These are phyloP conservation scores for Penicillium pancosmium DNA, from an alignment of 495 filamentous ascomycete genomes.

Conservation along the genomic window DNA sequence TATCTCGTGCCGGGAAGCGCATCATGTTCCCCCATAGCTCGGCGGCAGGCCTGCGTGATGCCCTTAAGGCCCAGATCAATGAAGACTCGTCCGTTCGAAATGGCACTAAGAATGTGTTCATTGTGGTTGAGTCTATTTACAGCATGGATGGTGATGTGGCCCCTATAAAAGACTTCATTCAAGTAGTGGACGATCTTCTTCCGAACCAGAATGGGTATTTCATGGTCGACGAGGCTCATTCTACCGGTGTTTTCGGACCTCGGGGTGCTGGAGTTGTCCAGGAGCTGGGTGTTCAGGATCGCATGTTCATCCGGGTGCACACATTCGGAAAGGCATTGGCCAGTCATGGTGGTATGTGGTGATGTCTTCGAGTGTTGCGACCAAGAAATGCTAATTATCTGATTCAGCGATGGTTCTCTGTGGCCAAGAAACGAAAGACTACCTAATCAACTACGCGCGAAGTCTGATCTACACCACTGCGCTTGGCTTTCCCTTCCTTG, in stretches of 20 bases:
- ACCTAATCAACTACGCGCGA: slow-evolving; percentile 52
- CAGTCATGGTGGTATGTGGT: slow-evolving; percentile 66
- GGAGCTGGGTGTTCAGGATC: slow-evolving; percentile 64
- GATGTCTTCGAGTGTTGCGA: background rate
- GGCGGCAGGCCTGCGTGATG: slow-evolving; percentile 41
- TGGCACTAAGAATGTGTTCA: slow-evolving; percentile 53
- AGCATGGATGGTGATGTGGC: slow-evolving; percentile 83
- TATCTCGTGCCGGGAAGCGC: slow-evolving; percentile 55
- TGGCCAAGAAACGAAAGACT: slow-evolving; percentile 41
- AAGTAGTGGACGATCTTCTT: slow-evolving; percentile 57
- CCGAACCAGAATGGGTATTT: slow-evolving; percentile 64
- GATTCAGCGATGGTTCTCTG: slow-evolving; percentile 48
- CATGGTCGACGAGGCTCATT: slow-evolving; percentile 80
- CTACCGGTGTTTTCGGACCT: slow-evolving; percentile 66
- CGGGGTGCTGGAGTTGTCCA: slow-evolving; percentile 68
- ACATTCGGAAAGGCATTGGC: slow-evolving; percentile 80
- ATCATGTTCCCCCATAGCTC: slow-evolving; percentile 66
- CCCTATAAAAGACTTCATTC: slow-evolving; percentile 61
- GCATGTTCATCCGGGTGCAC: slow-evolving; percentile 69
- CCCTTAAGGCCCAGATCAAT: slow-evolving; percentile 40
- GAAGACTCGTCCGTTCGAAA: slow-evolving; percentile 31
- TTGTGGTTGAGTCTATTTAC: slow-evolving; percentile 77
- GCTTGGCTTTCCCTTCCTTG: slow-evolving; percentile 51
- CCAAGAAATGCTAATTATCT: background rate
- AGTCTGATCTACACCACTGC: slow-evolving; percentile 53